These are phyloP conservation scores for Starmerella davenportii DNA, from an alignment of 805 yeast genomes.

Conservation along the genomic window DNA sequence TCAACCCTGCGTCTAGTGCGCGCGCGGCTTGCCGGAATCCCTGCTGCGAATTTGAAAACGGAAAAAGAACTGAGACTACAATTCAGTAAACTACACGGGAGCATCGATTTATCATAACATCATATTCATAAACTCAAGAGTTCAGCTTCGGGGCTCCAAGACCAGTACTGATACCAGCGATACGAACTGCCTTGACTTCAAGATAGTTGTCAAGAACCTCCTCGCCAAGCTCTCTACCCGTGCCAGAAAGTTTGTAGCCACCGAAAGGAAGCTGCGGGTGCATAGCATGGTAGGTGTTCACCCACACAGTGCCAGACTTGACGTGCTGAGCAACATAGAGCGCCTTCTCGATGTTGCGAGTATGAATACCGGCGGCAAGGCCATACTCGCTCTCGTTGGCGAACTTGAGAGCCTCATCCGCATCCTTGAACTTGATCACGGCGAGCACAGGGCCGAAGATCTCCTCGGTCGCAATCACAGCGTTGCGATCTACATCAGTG, in stretches of 20 bases:
- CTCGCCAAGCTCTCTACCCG: conserved; percentile 67
- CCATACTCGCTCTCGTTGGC: conserved; percentile 68
- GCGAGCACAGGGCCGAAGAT: conserved; percentile 78
- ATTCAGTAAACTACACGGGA: not conserved
- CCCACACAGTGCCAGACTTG: conserved; percentile 52
- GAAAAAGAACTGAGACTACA: too few species aligned
- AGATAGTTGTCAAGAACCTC: conserved; percentile 55
- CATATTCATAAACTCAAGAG: not conserved
- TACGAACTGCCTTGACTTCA: conserved; percentile 58
- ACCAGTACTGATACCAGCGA: conserved; percentile 30
- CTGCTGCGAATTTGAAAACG: too few species aligned
- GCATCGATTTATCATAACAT: not conserved
- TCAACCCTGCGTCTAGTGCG: too few species aligned
- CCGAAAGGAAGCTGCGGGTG: conserved; percentile 59
- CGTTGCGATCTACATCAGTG: conserved; percentile 45
- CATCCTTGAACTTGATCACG: conserved; percentile 43
- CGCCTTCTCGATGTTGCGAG: conserved; percentile 46
- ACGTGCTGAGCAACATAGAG: conserved; percentile 43
- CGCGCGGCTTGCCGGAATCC: too few species aligned
- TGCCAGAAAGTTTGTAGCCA: conserved; percentile 61
- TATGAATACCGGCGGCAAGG: conserved; percentile 66
- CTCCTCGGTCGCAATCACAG: conserved; percentile 59
- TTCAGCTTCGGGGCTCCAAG: conserved; percentile 9
- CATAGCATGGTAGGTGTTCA: conserved; percentile 51
- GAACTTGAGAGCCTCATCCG: conserved; percentile 45